Conservation (phyloP, 202 grass and related monocot genomes). For the Saccharum hybrid region DNA sequence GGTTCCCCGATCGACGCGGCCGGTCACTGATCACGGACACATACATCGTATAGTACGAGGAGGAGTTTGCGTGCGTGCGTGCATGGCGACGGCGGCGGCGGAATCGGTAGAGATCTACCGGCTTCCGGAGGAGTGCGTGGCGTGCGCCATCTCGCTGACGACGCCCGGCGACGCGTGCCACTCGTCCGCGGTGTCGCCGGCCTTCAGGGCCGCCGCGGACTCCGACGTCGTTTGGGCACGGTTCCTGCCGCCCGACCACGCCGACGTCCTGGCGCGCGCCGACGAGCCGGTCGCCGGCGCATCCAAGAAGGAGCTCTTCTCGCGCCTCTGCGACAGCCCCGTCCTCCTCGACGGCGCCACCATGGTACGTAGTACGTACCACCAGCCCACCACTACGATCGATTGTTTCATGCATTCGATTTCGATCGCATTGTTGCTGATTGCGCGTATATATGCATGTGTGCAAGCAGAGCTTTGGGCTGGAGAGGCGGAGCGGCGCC, state of each 20-base stretch:
- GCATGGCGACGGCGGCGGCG: constrained; percentile 31
- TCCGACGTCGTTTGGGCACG: constrained; percentile 74
- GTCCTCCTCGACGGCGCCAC: constrained; percentile 75
- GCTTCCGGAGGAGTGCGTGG: constrained; percentile 72
- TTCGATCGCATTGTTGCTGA: neutral
- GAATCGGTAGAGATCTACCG: constrained; percentile 35
- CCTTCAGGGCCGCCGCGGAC: constrained; percentile 62
- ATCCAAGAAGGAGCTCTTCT: constrained; percentile 81
- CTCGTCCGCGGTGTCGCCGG: constrained; percentile 60
- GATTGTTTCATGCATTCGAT: neutral
- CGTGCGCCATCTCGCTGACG: constrained; percentile 75
- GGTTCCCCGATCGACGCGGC: too few species aligned
- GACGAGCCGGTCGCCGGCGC: neutral
- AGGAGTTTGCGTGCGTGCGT: too few species aligned
- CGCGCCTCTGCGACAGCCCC: constrained; percentile 59
- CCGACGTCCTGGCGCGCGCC: constrained; percentile 56
- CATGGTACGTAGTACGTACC: constrained; percentile 47
- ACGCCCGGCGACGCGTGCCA: constrained; percentile 64
- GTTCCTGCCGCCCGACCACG: constrained; percentile 68
- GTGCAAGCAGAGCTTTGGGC: constrained; percentile 54
- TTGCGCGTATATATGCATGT: too few species aligned
- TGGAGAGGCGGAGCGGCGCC: constrained; percentile 64
- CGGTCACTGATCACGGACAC: neutral
- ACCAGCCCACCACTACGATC: neutral
- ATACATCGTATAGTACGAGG: neutral